A percentile compares a stretch with the other conserved stretches of the same genome.
phyloP scores from a whole-genome alignment of 2,329 filamentous ascomycete genomes.

The Daldinia sp. region DNA sequence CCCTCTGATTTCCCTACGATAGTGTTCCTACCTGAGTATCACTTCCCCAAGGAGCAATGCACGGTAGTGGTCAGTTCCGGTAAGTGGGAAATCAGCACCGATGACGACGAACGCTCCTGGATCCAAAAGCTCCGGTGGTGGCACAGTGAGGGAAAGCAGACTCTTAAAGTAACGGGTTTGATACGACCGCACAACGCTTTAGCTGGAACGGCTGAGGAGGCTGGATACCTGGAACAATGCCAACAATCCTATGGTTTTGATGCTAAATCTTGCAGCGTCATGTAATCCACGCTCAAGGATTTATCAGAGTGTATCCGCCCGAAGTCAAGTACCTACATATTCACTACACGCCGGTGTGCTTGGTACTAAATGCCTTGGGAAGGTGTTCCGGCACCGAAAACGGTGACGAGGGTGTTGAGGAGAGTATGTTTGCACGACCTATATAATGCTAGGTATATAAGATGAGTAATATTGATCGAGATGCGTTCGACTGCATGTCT shows the following conservation, averaged over 20 bases:
- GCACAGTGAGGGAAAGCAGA: constrained; percentile 89
- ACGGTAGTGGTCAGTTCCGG: constrained; percentile 83
- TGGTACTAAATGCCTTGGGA: not conserved
- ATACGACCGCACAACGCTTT: constrained; percentile 72
- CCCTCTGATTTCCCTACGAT: constrained; percentile 77
- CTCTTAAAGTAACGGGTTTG: constrained; percentile 79
- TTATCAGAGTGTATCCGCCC: constrained; percentile 1
- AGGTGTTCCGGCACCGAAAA: not conserved
- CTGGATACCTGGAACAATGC: constrained; percentile 81
- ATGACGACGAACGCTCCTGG: constrained; percentile 75
- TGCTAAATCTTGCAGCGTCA: constrained; percentile 62
- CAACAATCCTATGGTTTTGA: constrained; percentile 62
- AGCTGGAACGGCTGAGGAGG: constrained; percentile 74
- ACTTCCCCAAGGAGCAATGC: constrained; percentile 83
- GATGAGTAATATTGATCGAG: constrained; percentile 32
- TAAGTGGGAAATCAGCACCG: constrained; percentile 86
- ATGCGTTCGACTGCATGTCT: constrained; percentile 34
- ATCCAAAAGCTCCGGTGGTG: constrained; percentile 90
- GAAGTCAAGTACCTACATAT: not conserved
- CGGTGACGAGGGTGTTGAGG: not conserved
- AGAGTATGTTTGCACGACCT: constrained; percentile 32
- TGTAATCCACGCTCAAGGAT: constrained; percentile 56
- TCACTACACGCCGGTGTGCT: not conserved
- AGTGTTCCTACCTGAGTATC: constrained; percentile 89
- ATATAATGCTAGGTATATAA: constrained; percentile 28